phyloP scores from a whole-genome alignment of 176 grass and related monocot species.

The Melocanna baccifera region DNA sequence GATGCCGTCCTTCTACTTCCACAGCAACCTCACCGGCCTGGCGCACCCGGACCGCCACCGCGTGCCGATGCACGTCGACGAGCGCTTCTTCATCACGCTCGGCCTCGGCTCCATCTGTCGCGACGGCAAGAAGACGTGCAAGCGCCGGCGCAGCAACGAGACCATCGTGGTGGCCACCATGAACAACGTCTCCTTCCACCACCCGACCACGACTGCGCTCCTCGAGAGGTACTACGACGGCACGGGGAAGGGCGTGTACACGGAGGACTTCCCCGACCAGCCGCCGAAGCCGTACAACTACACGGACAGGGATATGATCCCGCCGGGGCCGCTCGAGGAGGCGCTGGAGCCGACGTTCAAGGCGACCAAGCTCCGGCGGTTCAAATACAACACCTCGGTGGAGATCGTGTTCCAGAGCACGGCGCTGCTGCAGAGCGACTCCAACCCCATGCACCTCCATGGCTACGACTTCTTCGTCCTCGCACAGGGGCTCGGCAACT shows the following conservation, averaged over 20 bases:
- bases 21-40: conserved; percentile 15
- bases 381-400: conserved; percentile 35
- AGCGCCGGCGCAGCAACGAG: neutral
- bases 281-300: conserved; percentile 57
- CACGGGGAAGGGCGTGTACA: neutral
- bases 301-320: conserved; percentile 9
- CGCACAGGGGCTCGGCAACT: conserved; percentile 50
- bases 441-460: conserved; percentile 73
- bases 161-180: conserved; percentile 48
- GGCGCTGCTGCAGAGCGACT: conserved; percentile 44
- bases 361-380: conserved; percentile 42
- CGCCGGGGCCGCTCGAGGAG: neutral
- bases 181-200: conserved; percentile 60
- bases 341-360: conserved; percentile 23
- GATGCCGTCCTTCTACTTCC: conserved; percentile 35
- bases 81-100: conserved; percentile 30
- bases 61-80: conserved; percentile 27
- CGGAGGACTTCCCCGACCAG: conserved; percentile 16
- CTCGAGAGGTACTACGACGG: conserved; percentile 52
- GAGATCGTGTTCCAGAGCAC: conserved; percentile 74
- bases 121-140: neutral
- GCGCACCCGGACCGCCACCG: neutral
- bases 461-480: conserved; percentile 57
- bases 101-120: conserved; percentile 26
- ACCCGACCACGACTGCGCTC: conserved; percentile 4